Evolutionary conservation across 129 eudicot species (phyloP), one percentile per base, ranked within the genome.

Genomic region (Rutidosis leptorrhynchoides): DNA sequence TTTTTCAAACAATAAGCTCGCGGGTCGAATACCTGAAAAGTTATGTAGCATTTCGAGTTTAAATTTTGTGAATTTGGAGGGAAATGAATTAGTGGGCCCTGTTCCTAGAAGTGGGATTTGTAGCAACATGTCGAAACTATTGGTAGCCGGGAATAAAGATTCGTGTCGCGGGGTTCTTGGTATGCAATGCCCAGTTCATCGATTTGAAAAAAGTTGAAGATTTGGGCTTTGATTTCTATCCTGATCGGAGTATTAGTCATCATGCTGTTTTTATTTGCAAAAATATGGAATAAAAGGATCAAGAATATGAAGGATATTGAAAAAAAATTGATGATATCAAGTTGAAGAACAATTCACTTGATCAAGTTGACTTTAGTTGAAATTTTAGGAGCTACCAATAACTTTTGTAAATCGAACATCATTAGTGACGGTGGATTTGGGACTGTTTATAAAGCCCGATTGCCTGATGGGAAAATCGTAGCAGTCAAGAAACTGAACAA

Each of bases 391-490:
- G 90, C 90, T 33, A 84, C 91, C 1, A 82, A 84, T 74, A 84
- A 88, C 65, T 88, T 84, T 53, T 78, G 86, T 71, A 84, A 80
- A 77, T 69, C 85, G 3, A 88, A 84, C 79, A 77, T 88, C 30
- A 72, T 88, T 1, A 89, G 91, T 0, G 96, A 88, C 1, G 96
- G 96, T 22, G 96, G 91, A 2, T 88, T 88, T 26, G 91, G 91
- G 9, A 84, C 91, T 2, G 91, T 88, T 56, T 88, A 84, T 78
- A 84, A 84, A 60, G 96, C 91, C 45, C 82, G 55, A 14, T 80
- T 88, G 52, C 79, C 81, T 6, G 77, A 76, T 6, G 86, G 88
- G 49, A 82, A 78, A 55, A 80, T 57, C 0, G 91, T 84, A 17
- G 96, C 91, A 0, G 79, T 84, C 60, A 88, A 84, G 81, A 88